Percentiles rank a stretch among this genome's conserved stretches.
These are phyloP conservation scores for Penicillium odoratum DNA, from an alignment of 495 filamentous ascomycete genomes.

Conservation along the genomic window DNA sequence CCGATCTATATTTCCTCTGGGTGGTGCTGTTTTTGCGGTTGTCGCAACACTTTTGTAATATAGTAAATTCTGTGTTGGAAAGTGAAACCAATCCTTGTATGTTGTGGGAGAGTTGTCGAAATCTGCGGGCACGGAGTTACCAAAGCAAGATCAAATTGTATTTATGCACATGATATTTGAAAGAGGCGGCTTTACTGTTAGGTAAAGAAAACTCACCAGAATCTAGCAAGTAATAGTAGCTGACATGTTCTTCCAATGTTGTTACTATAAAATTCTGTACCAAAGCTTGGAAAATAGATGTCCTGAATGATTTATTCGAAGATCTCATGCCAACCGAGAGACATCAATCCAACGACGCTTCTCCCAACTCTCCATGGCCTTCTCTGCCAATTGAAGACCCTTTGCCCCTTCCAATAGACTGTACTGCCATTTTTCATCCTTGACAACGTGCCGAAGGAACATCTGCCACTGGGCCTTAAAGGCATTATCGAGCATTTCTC, in stretches of 20 bases:
- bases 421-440: not conserved
- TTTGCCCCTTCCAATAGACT: not conserved
- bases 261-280: no score
- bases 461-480: not conserved
- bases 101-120: no score
- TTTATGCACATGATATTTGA: not conserved
- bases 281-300: not conserved
- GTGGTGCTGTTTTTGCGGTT: constrained; percentile 22
- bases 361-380: constrained; percentile 3
- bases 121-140: no score
- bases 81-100: not conserved
- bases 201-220: no score
- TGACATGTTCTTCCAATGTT: no score
- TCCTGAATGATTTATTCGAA: no score
- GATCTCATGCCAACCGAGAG: not conserved
- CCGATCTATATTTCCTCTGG: constrained; percentile 37
- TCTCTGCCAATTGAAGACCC: constrained; percentile 2
- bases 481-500: not conserved
- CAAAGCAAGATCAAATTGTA: not conserved
- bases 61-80: not conserved
- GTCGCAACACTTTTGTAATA: constrained; percentile 13
- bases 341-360: not conserved
- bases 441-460: constrained; percentile 1
- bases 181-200: no score
- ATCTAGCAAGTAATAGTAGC: no score